Percentiles rank a stretch among this genome's conserved stretches.
phyloP scores from a whole-genome alignment of 2,329 filamentous ascomycete genomes.

The Helotiales sp. region DNA sequence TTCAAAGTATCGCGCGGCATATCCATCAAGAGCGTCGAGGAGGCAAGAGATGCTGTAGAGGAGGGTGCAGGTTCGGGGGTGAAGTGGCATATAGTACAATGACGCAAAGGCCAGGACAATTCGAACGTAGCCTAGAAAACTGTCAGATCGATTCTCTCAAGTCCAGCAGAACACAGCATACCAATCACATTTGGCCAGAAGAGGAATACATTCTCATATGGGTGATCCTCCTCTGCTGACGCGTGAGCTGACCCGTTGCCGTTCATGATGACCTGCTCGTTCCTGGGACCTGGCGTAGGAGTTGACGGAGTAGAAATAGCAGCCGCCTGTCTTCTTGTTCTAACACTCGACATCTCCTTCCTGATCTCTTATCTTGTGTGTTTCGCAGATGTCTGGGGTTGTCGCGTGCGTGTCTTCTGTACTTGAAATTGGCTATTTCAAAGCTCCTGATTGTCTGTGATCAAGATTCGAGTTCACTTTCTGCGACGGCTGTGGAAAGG shows the following conservation, averaged over 20 bases:
- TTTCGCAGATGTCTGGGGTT: constrained; percentile 11
- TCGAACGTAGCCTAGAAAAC: constrained; percentile 70
- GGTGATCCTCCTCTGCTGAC: constrained; percentile 45
- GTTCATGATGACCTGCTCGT: constrained; percentile 45
- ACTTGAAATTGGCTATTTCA: constrained; percentile 18
- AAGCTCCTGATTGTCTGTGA: constrained; percentile 16
- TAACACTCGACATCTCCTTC: constrained; percentile 40
- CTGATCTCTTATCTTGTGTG: constrained; percentile 12
- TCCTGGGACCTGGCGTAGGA: constrained; percentile 36
- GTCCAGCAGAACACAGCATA: constrained; percentile 47
- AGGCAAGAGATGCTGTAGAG: constrained; percentile 94
- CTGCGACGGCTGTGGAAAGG: neutral
- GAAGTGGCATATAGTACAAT: constrained; percentile 98
- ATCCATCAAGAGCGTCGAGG: constrained; percentile 92
- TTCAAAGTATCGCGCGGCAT: constrained; percentile 84
- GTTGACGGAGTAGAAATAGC: constrained; percentile 38
- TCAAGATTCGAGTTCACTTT: neutral
- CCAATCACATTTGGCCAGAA: constrained; percentile 85
- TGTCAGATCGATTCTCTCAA: constrained; percentile 25
- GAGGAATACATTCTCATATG: constrained; percentile 76
- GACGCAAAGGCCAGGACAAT: constrained; percentile 86
- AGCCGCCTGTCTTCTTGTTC: constrained; percentile 42
- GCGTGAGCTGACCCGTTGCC: constrained; percentile 52
- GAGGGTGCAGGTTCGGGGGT: constrained; percentile 91
- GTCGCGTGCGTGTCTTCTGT: constrained; percentile 29